Evolutionary conservation across 1,139 yeast species (phyloP).

Genomic region (Protomyces arabidopsidicola): DNA sequence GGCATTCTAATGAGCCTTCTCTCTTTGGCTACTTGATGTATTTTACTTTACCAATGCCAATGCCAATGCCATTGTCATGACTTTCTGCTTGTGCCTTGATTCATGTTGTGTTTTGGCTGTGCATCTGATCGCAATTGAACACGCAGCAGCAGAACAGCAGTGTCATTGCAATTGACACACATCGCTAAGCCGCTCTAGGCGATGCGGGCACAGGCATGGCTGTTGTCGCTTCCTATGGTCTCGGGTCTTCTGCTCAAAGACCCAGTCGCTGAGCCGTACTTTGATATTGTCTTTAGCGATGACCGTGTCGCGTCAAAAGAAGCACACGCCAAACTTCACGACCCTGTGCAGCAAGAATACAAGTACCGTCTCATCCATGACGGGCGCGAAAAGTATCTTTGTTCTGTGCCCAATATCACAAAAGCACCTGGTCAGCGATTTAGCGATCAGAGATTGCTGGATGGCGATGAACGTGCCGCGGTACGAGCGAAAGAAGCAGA

Average conservation of each 20-base stretch:
- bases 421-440: not conserved
- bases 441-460: not conserved
- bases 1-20: not conserved
- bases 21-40: not conserved
- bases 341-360: not conserved
- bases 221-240: not conserved
- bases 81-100: not conserved
- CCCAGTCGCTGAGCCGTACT: constrained; percentile 18
- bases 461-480: not conserved
- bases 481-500: constrained; percentile 4
- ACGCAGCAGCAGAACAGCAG: not conserved
- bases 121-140: not conserved
- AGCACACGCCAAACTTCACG: not conserved
- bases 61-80: not conserved
- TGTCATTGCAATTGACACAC: not conserved
- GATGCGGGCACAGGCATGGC: not conserved
- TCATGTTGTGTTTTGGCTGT: not conserved
- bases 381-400: constrained; percentile 4
- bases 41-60: not conserved
- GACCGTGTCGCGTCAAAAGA: not conserved
- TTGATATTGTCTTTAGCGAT: not conserved
- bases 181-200: not conserved
- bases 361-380: constrained; percentile 9
- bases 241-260: not conserved
- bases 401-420: constrained; percentile 12